Evolutionary conservation across 495 filamentous ascomycete genomes (phyloP).

Genomic region (Cudoniella acicularis): DNA sequence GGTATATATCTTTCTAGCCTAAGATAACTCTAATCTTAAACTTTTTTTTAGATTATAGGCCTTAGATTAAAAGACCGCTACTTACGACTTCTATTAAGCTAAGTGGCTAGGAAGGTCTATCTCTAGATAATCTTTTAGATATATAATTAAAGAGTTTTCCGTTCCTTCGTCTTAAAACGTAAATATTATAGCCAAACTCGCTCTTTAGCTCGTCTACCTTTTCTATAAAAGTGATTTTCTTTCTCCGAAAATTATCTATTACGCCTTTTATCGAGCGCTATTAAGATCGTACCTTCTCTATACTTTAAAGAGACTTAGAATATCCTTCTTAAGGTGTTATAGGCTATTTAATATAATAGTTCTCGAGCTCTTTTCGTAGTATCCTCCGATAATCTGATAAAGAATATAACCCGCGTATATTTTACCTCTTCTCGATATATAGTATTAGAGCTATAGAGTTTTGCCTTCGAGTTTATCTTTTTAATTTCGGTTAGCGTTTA

Average conservation of each 20-base stretch:
- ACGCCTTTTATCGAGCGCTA: constrained; percentile 19
- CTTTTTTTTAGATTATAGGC: constrained; percentile 16
- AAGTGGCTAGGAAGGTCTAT: constrained; percentile 17
- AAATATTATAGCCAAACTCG: constrained; percentile 21
- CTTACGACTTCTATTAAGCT: constrained; percentile 20
- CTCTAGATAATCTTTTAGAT: constrained; percentile 21
- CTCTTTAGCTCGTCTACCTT: constrained; percentile 22
- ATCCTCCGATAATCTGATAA: constrained; percentile 5
- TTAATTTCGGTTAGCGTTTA: background rate
- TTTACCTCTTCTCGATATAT: constrained; percentile 15
- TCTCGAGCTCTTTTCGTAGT: constrained; percentile 13
- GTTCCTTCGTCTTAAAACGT: constrained; percentile 20
- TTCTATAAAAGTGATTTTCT: constrained; percentile 22
- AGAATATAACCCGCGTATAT: constrained; percentile 14
- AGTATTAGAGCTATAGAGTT: constrained; percentile 9
- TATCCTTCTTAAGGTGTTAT: constrained; percentile 15
- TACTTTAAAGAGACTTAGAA: constrained; percentile 16
- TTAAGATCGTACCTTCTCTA: constrained; percentile 17
- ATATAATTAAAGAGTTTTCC: constrained; percentile 22
- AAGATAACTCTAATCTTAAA: constrained; percentile 20
- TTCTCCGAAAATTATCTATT: constrained; percentile 21
- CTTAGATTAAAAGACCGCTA: constrained; percentile 17
- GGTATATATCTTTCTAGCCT: constrained; percentile 17
- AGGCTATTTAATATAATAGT: constrained; percentile 13
- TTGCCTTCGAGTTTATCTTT: constrained; percentile 12